Conservation (phyloP, 768 basidiomycete genomes). For the Tricholoma bakamatsutake region DNA sequence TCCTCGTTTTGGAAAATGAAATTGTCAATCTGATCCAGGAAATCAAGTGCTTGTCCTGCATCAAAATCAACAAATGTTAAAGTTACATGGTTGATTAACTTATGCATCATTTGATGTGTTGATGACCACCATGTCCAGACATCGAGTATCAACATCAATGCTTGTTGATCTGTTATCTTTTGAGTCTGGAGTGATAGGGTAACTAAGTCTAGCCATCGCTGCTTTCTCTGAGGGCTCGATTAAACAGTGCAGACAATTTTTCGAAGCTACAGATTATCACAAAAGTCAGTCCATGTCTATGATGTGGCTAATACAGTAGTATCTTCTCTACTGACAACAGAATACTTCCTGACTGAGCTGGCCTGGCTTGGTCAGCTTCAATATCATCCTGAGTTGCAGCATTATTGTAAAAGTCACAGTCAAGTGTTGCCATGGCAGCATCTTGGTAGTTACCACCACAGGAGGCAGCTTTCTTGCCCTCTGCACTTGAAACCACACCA, state of each 20-base stretch:
- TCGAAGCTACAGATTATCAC: conserved; percentile 7
- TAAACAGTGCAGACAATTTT: conserved; percentile 12
- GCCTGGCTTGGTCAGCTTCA: no score
- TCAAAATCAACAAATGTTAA: no score
- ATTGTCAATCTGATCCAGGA: no score
- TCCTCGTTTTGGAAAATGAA: no score
- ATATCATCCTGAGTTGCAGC: no score
- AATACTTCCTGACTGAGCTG: background rate
- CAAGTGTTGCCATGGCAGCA: no score
- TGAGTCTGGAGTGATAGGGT: background rate
- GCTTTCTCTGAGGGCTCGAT: conserved; percentile 14
- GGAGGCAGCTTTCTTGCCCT: no score
- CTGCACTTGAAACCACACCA: background rate
- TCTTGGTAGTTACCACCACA: no score
- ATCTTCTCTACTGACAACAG: background rate
- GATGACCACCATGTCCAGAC: conserved; percentile 19
- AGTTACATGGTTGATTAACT: background rate
- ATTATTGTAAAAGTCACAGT: no score
- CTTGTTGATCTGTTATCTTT: background rate
- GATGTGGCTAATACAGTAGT: background rate
- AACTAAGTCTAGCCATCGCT: conserved; percentile 12
- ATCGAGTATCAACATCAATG: background rate
- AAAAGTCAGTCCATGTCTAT: background rate
- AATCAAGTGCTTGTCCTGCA: no score
- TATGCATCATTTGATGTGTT: conserved; percentile 20